Percentiles rank a stretch among this genome's conserved stretches.
phyloP scores from a whole-genome alignment of 2,329 filamentous ascomycete species.

The Trichophyton schoenleinii region DNA sequence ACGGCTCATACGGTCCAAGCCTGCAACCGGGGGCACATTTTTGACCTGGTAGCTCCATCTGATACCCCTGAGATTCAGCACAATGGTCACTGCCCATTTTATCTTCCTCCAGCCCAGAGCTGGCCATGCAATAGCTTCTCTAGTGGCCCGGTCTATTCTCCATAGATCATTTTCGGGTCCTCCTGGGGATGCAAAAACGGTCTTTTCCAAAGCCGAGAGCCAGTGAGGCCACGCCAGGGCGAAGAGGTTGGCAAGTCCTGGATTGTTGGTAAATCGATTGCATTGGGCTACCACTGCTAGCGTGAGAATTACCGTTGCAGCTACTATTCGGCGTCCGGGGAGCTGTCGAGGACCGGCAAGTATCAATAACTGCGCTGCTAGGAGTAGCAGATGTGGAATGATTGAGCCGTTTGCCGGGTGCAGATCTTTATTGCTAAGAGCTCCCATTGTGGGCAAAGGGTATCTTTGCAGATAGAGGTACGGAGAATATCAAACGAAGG shows the following conservation, averaged over 20 bases:
- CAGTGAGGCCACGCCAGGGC: neutral
- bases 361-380: neutral
- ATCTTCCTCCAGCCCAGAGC: neutral
- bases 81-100: neutral
- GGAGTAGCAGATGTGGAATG: neutral
- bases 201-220: neutral
- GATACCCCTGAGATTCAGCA: slow-evolving; percentile 1
- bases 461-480: neutral
- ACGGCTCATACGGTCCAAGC: neutral
- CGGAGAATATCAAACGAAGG: neutral
- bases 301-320: neutral
- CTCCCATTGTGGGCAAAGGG: neutral
- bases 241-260: neutral
- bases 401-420: neutral
- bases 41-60: slow-evolving; percentile 1
- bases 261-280: neutral
- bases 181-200: neutral
- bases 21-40: neutral
- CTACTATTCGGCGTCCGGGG: neutral
- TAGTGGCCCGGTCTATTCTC: neutral
- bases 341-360: neutral
- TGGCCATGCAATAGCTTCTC: neutral
- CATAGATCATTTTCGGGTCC: neutral
- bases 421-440: neutral
- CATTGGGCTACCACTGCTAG: neutral